Base-by-base conservation (phyloP, 768 basidiomycete genomes). In the Trametes cingulata region DNA sequence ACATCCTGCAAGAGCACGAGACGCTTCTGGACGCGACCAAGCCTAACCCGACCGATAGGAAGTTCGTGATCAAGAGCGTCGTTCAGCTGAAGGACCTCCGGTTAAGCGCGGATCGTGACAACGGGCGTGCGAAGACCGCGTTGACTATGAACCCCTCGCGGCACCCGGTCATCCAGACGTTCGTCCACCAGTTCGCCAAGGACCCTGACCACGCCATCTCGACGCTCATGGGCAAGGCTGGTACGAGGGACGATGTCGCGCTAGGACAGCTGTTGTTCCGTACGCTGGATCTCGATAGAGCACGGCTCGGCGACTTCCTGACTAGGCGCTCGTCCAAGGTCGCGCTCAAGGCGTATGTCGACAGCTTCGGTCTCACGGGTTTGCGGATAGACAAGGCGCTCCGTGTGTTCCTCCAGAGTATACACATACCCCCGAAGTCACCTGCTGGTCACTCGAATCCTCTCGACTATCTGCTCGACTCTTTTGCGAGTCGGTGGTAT, bases 401-500 rank as follows among this genome's bases (percentile, higher is more conserved):
- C 55, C 86, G 96, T 53, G 83, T 88, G 49, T 98, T 98, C 78
- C 76, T 98, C 60, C 85, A 93, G 67, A 88, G 94, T 7, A 72
- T 98, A 37, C 80, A 90, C 66, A 68, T 89, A n/a, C 85, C 87
- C 7, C 68, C 76, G 27, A 79, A 81, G 37, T 59, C 73, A 68
- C 19, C 70, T 15, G 65, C 75, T 15, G 74, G 77, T 49, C 73
- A 74, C 53, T 70, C 76, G 42, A 74, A 70, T 48, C 74, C 82
- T 5, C 72, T 87, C 33, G 91, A 95, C 64, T 80, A 86, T 65
- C 77, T 97, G 2, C 79, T 98, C 29, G 86, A 91, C 67, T 83
- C 88, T 10, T 94, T 99, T 70, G 90, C 94, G 14, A 81, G 84
- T 65, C 83, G 91, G 27, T 98, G 95, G 91, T 91, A 92, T 67